Evolutionary conservation across 2,329 filamentous ascomycete species (phyloP).

Genomic region (Alternaria sp.): DNA sequence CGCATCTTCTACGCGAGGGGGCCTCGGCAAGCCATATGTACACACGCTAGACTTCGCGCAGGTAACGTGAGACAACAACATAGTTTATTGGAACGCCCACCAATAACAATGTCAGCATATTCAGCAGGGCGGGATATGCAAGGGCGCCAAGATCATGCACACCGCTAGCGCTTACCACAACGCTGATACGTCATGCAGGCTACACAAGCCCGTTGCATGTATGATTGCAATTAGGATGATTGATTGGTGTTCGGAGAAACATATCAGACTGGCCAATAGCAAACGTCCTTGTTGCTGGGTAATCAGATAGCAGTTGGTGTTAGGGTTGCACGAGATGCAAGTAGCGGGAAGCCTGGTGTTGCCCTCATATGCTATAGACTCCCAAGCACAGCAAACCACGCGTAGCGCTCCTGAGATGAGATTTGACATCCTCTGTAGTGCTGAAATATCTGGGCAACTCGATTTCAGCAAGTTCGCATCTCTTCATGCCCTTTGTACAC

Average conservation of each 20-base stretch:
- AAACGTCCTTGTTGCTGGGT: neutral
- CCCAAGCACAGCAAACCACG: too few relatives aligned
- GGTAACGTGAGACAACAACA: neutral
- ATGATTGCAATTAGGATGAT: neutral
- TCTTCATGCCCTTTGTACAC: too few relatives aligned
- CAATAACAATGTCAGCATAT: neutral
- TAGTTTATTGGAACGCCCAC: neutral
- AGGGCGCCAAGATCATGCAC: neutral
- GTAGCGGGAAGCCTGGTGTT: neutral
- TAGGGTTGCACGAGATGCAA: neutral
- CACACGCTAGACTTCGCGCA: neutral
- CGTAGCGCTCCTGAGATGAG: too few relatives aligned
- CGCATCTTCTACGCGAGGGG: neutral
- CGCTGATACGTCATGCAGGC: neutral
- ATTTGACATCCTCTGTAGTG: too few relatives aligned
- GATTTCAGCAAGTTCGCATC: too few relatives aligned
- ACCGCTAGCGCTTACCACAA: neutral
- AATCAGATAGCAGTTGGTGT: neutral
- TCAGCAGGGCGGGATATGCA: neutral
- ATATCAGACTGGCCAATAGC: neutral
- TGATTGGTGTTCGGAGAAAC: neutral
- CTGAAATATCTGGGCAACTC: too few relatives aligned
- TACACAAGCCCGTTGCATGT: neutral
- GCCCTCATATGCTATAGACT: neutral
- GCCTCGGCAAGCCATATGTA: neutral